phyloP scores from a whole-genome alignment of 1,284 basidiomycete genomes.

The Pulchroboletus neoregius region DNA sequence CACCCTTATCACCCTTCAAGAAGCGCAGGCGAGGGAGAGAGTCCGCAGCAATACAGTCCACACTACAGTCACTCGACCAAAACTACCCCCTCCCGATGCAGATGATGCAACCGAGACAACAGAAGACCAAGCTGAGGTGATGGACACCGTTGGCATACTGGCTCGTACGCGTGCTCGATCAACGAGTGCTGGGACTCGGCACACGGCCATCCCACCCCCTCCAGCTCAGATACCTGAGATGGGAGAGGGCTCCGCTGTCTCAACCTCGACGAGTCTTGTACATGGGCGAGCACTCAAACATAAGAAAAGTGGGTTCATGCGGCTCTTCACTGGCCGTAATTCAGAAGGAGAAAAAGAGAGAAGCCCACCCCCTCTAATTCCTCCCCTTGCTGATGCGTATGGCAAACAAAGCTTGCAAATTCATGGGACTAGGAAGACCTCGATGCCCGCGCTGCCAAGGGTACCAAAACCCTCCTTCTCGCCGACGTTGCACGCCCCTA shows the following conservation, averaged over 20 bases:
- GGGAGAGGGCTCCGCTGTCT: constrained; percentile 36
- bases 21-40: constrained; percentile 57
- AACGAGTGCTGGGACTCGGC: constrained; percentile 55
- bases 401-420: constrained; percentile 29
- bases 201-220: constrained; percentile 42
- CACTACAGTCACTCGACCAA: constrained; percentile 27
- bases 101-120: constrained; percentile 25
- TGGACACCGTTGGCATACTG: constrained; percentile 19
- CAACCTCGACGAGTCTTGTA: constrained; percentile 13
- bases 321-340: constrained; percentile 62
- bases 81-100: constrained; percentile 29
- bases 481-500: constrained; percentile 12
- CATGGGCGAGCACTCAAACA: constrained; percentile 53
- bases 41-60: constrained; percentile 50
- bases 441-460: constrained; percentile 30
- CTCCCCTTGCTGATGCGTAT: constrained; percentile 41
- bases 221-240: constrained; percentile 38
- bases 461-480: constrained; percentile 42
- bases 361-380: constrained; percentile 51
- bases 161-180: constrained; percentile 50
- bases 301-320: constrained; percentile 80
- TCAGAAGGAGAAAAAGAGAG: constrained; percentile 37
- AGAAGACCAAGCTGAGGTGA: constrained; percentile 18
- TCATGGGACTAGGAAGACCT: constrained; percentile 30
- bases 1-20: constrained; percentile 68